Percentiles rank a stretch among this genome's conserved stretches.
phyloP scores from a whole-genome alignment of 2,329 filamentous ascomycete genomes.

The Cyclaneusma minus region DNA sequence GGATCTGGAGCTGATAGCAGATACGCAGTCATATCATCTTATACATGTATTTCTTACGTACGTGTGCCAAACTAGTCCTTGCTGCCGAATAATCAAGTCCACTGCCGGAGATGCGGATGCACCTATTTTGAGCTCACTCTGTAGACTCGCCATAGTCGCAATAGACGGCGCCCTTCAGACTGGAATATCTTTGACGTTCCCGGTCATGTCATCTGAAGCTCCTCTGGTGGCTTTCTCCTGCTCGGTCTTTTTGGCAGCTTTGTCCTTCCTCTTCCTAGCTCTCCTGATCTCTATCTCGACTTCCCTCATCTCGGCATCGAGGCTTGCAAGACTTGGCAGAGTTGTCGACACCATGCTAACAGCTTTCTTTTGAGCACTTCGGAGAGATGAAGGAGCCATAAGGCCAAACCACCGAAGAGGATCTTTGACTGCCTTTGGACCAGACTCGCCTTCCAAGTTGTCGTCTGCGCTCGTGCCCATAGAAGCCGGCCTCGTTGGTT shows the following conservation, averaged over 20 bases:
- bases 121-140: no score
- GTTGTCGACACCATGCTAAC: conserved; percentile 37
- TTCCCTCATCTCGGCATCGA: conserved; percentile 44
- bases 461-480: no score
- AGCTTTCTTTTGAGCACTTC: conserved; percentile 43
- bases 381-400: conserved; percentile 29
- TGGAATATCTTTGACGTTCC: no score
- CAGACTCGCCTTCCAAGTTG: conserved; percentile 2
- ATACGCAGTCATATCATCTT: no score
- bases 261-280: conserved; percentile 23
- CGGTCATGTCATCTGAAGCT: no score
- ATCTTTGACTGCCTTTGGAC: conserved; percentile 21
- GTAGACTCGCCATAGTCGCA: no score
- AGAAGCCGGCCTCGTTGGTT: neutral
- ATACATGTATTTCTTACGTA: no score
- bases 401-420: conserved; percentile 43
- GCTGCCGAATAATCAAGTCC: no score
- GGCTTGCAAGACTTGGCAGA: conserved; percentile 38
- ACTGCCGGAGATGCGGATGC: no score
- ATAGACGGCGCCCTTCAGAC: no score
- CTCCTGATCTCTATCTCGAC: conserved; percentile 55
- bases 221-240: conserved; percentile 1
- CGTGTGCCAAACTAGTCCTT: no score
- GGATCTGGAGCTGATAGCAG: no score
- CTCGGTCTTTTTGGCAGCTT: conserved; percentile 3